Conservation (phyloP, 2,329 filamentous ascomycete genomes). For the Drechslerella dactyloides region DNA sequence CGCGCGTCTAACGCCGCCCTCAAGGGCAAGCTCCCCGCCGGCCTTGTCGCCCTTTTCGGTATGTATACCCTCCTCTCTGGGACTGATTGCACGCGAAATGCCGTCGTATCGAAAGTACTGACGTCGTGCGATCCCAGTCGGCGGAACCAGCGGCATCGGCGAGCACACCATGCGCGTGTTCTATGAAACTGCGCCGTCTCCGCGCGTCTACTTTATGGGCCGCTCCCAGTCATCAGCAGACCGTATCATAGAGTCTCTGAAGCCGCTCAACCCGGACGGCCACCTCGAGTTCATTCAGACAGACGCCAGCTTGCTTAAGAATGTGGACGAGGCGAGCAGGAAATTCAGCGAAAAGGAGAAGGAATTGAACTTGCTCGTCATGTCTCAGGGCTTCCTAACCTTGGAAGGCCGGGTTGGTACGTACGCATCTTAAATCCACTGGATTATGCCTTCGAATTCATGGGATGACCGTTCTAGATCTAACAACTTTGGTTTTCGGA, state of each 20-base stretch:
- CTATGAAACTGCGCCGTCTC: conserved; percentile 58
- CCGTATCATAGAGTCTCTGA: conserved; percentile 60
- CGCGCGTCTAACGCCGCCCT: conserved; percentile 33
- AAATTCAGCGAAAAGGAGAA: conserved; percentile 61
- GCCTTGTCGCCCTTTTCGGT: conserved; percentile 56
- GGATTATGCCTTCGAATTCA: not conserved
- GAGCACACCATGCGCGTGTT: conserved; percentile 62
- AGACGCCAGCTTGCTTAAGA: conserved; percentile 63
- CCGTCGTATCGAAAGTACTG: not conserved
- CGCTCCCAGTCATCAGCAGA: conserved; percentile 58
- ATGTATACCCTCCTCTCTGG: conserved; percentile 55
- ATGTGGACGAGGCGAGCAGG: conserved; percentile 62
- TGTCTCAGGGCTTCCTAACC: conserved; percentile 60
- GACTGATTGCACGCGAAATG: conserved; percentile 55
- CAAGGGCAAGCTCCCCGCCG: conserved; percentile 59
- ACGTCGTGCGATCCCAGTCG: conserved; percentile 56
- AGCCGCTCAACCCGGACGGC: conserved; percentile 60
- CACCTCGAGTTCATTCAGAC: conserved; percentile 62
- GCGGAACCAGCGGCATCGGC: conserved; percentile 66
- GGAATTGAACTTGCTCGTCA: conserved; percentile 62
- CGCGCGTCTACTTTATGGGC: conserved; percentile 64
- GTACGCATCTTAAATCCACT: not conserved
- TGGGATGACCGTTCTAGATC: not conserved
- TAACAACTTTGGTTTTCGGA: not conserved
- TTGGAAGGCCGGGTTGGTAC: conserved; percentile 56